phyloP scores from a whole-genome alignment of 805 yeast genomes.

The Pichia kluyveri region DNA sequence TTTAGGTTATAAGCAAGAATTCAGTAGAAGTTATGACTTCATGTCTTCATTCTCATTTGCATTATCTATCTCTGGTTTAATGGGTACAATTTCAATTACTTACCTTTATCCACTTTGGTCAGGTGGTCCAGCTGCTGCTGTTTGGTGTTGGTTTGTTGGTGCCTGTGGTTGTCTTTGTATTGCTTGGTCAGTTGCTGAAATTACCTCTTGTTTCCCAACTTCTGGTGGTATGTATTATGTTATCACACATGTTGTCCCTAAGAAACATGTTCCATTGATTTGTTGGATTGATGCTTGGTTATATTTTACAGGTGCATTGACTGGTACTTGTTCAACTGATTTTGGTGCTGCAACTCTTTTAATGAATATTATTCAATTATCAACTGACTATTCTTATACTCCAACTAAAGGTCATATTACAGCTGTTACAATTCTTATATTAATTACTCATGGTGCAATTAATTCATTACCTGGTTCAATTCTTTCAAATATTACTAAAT shows the following conservation, averaged over 20 bases:
- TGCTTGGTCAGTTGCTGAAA: slow-evolving; percentile 43
- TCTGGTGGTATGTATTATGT: slow-evolving; percentile 44
- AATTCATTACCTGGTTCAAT: slow-evolving; percentile 45
- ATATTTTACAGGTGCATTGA: slow-evolving; percentile 38
- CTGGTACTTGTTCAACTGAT: slow-evolving; percentile 44
- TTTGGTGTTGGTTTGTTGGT: slow-evolving; percentile 56
- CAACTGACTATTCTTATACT: slow-evolving; percentile 27
- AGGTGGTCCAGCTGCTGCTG: slow-evolving; percentile 56
- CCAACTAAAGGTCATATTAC: slow-evolving; percentile 37
- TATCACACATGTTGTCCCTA: slow-evolving; percentile 40
- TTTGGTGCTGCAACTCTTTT: slow-evolving; percentile 44
- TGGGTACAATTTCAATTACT: slow-evolving; percentile 55
- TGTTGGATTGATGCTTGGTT: slow-evolving; percentile 50
- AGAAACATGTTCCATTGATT: slow-evolving; percentile 38
- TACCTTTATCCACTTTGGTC: slow-evolving; percentile 36
- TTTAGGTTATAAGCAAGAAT: slow-evolving; percentile 56
- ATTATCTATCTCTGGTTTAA: slow-evolving; percentile 53
- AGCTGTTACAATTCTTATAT: slow-evolving; percentile 43
- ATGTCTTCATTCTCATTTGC: slow-evolving; percentile 58
- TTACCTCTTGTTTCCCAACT: slow-evolving; percentile 44
- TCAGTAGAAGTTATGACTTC: slow-evolving; percentile 46
- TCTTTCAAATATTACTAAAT: slow-evolving; percentile 41
- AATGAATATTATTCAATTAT: slow-evolving; percentile 37
- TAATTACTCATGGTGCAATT: slow-evolving; percentile 38
- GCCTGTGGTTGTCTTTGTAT: slow-evolving; percentile 44